A percentile compares a stretch with the other conserved stretches of the same genome.
Evolutionary conservation across 164 flowering plant species (phyloP).

Genomic region (Chimonanthus salicifolius): DNA sequence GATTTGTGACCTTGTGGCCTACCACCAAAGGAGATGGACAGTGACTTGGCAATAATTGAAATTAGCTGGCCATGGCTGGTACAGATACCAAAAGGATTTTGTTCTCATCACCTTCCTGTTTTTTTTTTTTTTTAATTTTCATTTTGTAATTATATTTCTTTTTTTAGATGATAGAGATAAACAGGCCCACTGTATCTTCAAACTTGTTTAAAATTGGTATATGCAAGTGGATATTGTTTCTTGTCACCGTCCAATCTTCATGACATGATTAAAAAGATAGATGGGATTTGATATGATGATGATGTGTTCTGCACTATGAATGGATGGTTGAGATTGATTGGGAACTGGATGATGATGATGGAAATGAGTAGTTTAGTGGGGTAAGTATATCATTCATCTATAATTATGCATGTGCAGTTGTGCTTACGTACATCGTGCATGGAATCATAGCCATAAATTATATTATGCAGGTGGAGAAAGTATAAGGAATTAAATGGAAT

Average conservation of each 20-base stretch:
- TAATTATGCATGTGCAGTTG: too few relatives aligned
- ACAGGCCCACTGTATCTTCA: not conserved
- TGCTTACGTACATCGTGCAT: too few relatives aligned
- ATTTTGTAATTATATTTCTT: not conserved
- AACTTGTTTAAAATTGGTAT: not conserved
- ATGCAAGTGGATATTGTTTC: not conserved
- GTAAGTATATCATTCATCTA: too few relatives aligned
- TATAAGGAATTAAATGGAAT: too few relatives aligned
- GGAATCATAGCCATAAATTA: too few relatives aligned
- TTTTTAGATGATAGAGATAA: not conserved
- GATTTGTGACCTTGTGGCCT: slow-evolving; percentile 3
- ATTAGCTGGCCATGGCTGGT: slow-evolving; percentile 3
- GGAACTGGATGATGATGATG: not conserved
- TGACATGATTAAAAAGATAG: not conserved
- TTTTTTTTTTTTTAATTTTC: not conserved
- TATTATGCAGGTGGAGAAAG: too few relatives aligned
- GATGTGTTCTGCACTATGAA: not conserved
- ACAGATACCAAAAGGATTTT: not conserved
- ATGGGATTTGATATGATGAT: not conserved
- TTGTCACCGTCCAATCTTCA: not conserved
- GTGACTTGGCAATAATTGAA: slow-evolving; percentile 4
- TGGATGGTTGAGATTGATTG: not conserved
- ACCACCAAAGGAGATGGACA: not conserved
- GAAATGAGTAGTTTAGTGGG: too few relatives aligned
- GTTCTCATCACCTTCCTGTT: not conserved